Percentiles rank a stretch among this genome's conserved stretches.
Evolutionary conservation across 768 basidiomycete species (phyloP).

Genomic region (Leccinum variicolor): DNA sequence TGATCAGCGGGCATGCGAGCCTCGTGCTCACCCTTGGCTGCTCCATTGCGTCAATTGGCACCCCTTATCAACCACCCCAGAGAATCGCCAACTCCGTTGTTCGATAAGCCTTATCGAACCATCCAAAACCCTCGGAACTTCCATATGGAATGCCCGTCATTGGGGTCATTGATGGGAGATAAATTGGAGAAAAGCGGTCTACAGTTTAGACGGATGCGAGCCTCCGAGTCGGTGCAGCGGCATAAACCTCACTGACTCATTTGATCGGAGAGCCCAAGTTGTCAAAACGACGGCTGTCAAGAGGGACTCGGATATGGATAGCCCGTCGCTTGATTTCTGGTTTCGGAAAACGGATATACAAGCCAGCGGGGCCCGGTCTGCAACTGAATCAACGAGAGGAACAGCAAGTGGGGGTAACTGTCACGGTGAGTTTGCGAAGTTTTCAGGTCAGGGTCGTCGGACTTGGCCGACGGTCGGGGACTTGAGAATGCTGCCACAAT

Average conservation of each 20-base stretch:
- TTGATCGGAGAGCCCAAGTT: not conserved
- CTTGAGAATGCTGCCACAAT: too few species aligned
- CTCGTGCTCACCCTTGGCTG: not conserved
- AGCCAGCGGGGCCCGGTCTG: too few species aligned
- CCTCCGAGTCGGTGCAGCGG: not conserved
- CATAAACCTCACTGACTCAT: not conserved
- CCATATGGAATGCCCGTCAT: not conserved
- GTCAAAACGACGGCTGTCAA: not conserved
- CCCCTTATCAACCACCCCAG: not conserved
- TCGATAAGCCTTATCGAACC: not conserved
- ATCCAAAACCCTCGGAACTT: not conserved
- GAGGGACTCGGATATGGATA: not conserved
- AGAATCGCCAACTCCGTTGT: not conserved
- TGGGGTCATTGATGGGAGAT: not conserved
- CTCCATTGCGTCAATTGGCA: not conserved
- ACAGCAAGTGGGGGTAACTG: too few species aligned
- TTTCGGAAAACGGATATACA: not conserved
- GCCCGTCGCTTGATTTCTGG: not conserved
- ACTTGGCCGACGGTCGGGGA: too few species aligned
- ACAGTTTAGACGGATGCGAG: not conserved
- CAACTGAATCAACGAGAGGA: too few species aligned
- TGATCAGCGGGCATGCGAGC: not conserved
- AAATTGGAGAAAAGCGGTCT: not conserved
- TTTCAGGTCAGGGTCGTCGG: too few species aligned
- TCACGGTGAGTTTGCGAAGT: too few species aligned